These are phyloP conservation scores for Pythium phragmitis DNA, from an alignment of 352 stramenopile genomes.

Conservation along the genomic window DNA sequence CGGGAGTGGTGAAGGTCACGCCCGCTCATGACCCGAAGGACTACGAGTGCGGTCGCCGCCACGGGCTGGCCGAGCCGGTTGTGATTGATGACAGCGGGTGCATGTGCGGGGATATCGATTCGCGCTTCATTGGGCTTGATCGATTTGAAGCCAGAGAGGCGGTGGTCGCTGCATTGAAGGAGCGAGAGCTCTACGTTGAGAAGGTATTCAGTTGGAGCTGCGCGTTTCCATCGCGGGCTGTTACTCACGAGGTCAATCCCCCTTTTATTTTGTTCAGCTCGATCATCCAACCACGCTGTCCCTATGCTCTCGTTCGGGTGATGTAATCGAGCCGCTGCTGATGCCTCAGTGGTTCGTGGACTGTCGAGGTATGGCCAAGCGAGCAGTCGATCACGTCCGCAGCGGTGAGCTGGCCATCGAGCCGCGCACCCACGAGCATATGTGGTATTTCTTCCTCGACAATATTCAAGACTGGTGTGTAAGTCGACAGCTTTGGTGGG, in stretches of 20 bases:
- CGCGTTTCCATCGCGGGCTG: background rate
- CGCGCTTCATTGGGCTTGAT: constrained; percentile 92
- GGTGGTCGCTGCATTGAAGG: constrained; percentile 92
- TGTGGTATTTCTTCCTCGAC: constrained; percentile 97
- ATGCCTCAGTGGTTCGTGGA: constrained; percentile 98
- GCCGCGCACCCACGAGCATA: constrained; percentile 91
- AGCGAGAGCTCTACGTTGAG: constrained; percentile 88
- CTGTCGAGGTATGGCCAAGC: constrained; percentile 83
- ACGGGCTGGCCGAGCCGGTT: constrained; percentile 95
- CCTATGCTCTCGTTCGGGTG: constrained; percentile 96
- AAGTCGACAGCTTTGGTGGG: constrained; percentile 99
- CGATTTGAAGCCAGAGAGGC: constrained; percentile 92
- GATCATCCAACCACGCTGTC: constrained; percentile 86
- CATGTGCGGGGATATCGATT: constrained; percentile 71
- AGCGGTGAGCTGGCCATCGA: constrained; percentile 81
- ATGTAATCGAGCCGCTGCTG: constrained; percentile 99
- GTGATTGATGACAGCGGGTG: constrained; percentile 95
- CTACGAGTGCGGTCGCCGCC: constrained; percentile 97
- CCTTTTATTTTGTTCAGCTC: constrained; percentile 30
- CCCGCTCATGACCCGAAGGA: constrained; percentile 99
- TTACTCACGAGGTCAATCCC: background rate
- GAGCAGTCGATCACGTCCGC: constrained; percentile 76
- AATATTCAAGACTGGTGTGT: constrained; percentile 99
- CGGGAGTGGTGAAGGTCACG: constrained; percentile 99
- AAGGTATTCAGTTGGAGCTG: constrained; percentile 73